phyloP scores from a whole-genome alignment of 2,329 filamentous ascomycete genomes.

The Fusarium sp. region DNA sequence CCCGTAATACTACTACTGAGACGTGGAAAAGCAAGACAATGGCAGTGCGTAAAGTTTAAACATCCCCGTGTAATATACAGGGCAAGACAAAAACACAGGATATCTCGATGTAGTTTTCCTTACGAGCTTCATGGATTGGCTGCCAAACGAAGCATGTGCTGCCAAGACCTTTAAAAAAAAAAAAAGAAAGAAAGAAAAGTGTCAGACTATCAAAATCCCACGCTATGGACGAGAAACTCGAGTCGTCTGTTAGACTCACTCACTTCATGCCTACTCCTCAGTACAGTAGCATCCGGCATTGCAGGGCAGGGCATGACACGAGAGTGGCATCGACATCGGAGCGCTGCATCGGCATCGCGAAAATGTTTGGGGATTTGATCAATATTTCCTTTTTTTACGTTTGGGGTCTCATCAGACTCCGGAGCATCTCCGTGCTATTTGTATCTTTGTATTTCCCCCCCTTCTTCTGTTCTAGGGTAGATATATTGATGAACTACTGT shows the following conservation, averaged over 20 bases:
- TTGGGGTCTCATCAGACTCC: slow-evolving; percentile 1
- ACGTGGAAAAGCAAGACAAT: slow-evolving; percentile 12
- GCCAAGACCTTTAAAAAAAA: slow-evolving; percentile 26
- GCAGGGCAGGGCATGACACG: slow-evolving; percentile 8
- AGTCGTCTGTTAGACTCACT: slow-evolving; percentile 1
- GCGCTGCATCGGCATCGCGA: slow-evolving; percentile 25
- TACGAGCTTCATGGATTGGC: slow-evolving; percentile 16
- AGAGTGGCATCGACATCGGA: slow-evolving; percentile 24
- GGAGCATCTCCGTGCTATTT: slow-evolving; percentile 18
- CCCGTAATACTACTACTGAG: background rate
- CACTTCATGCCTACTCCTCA: background rate
- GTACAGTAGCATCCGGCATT: slow-evolving; percentile 4
- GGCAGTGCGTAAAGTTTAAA: slow-evolving; percentile 11
- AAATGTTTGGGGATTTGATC: background rate
- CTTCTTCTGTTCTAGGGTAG: background rate
- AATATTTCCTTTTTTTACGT: background rate
- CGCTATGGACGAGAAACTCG: background rate
- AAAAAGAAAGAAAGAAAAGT: too few relatives aligned
- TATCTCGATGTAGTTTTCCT: slow-evolving; percentile 32
- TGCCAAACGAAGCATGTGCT: background rate
- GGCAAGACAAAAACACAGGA: background rate
- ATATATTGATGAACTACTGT: background rate
- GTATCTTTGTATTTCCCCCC: background rate
- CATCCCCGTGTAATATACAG: background rate
- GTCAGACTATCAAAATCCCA: background rate